Evolutionary conservation across 495 filamentous ascomycete genomes (phyloP).

Genomic region (Talaromyces trachyspermus): DNA sequence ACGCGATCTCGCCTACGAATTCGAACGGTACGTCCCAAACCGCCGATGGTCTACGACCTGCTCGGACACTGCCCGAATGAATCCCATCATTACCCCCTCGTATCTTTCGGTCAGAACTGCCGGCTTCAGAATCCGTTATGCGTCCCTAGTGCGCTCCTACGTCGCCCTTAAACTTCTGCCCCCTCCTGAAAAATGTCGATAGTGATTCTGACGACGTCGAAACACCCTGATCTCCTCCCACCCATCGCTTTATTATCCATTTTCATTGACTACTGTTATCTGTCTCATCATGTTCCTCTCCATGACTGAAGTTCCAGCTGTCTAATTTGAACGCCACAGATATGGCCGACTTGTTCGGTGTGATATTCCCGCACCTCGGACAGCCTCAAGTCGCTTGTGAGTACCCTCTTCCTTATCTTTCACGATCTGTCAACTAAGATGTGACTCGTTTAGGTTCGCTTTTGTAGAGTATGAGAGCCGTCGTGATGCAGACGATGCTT

Average conservation of each 20-base stretch:
- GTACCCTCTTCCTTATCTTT: constrained; percentile 21
- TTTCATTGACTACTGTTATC: constrained; percentile 10
- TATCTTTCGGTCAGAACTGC: constrained; percentile 4
- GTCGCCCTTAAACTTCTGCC: constrained; percentile 2
- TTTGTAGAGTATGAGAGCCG: constrained; percentile 99
- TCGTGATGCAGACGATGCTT: constrained; percentile 97
- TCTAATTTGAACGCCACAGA: constrained; percentile 39
- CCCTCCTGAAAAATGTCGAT: neutral
- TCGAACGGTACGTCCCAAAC: constrained; percentile 87
- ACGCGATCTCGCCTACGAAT: constrained; percentile 99
- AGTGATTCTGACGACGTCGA: constrained; percentile 5
- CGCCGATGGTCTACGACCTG: constrained; percentile 39
- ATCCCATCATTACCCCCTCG: constrained; percentile 3
- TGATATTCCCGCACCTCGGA: constrained; percentile 94
- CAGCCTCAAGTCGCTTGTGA: constrained; percentile 88
- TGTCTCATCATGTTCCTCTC: constrained; percentile 9
- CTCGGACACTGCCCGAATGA: constrained; percentile 33
- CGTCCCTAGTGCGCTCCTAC: constrained; percentile 1
- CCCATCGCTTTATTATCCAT: constrained; percentile 4
- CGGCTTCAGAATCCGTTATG: constrained; percentile 6
- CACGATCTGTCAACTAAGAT: neutral
- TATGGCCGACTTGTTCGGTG: constrained; percentile 98
- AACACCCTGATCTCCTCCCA: constrained; percentile 7
- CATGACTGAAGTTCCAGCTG: neutral
- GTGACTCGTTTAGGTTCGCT: constrained; percentile 60